Evolutionary conservation across 352 stramenopile species (phyloP).

Genomic region (Elongisporangium anandrum): DNA sequence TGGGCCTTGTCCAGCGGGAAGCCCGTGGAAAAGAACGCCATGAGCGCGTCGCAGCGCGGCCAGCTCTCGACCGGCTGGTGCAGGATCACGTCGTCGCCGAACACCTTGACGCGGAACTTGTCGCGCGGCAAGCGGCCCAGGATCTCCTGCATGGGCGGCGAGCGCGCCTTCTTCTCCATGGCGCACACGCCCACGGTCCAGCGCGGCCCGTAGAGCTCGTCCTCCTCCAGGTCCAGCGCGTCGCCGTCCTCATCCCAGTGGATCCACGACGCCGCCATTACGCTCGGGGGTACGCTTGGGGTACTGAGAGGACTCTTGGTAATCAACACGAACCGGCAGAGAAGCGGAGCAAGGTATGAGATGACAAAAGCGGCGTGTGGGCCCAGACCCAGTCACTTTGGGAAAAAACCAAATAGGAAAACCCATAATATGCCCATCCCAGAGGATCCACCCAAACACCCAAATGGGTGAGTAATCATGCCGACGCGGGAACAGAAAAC

Average conservation of each 20-base stretch:
- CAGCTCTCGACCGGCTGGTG: constrained; percentile 91
- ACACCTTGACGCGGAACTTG: constrained; percentile 96
- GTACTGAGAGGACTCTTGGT: background rate
- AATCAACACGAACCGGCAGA: background rate
- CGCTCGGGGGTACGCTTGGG: background rate
- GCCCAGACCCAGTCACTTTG: no score
- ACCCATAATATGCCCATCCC: background rate
- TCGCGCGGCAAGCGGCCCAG: constrained; percentile 82
- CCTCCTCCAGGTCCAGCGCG: constrained; percentile 24
- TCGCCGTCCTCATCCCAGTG: constrained; percentile 11
- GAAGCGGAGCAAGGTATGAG: background rate
- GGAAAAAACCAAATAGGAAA: background rate
- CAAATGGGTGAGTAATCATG: no score
- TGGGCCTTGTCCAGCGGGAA: constrained; percentile 98
- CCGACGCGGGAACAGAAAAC: no score
- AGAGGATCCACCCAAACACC: background rate
- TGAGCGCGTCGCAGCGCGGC: constrained; percentile 95
- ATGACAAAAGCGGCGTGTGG: background rate
- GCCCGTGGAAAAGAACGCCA: constrained; percentile 97
- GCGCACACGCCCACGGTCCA: constrained; percentile 95
- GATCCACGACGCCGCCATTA: background rate
- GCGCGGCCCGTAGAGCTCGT: constrained; percentile 6
- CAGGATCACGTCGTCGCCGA: constrained; percentile 96
- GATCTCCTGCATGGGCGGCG: constrained; percentile 96
- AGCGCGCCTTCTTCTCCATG: constrained; percentile 97